Evolutionary conservation across 495 filamentous ascomycete genomes (phyloP).

Genomic region (Gamarada debralockiae): DNA sequence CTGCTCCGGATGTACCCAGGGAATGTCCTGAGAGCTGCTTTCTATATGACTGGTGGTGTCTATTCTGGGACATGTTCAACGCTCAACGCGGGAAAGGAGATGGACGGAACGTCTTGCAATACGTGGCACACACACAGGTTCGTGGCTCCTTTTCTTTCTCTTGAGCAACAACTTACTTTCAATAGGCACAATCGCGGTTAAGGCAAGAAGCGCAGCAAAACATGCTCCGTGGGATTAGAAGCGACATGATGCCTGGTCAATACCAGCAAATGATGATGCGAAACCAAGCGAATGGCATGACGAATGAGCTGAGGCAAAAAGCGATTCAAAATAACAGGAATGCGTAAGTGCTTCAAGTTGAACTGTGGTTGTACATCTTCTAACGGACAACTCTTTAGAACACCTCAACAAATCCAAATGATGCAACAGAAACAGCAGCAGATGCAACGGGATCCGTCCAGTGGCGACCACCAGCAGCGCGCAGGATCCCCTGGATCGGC

Average conservation of each 20-base stretch:
- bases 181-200: slow-evolving; percentile 61
- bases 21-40: slow-evolving; percentile 69
- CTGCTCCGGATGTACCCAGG: slow-evolving; percentile 62
- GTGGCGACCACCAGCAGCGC: slow-evolving; percentile 77
- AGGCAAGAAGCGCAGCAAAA: slow-evolving; percentile 63
- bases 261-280: slow-evolving; percentile 55
- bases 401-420: slow-evolving; percentile 65
- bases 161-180: slow-evolving; percentile 3
- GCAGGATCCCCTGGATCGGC: slow-evolving; percentile 76
- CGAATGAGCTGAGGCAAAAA: slow-evolving; percentile 61
- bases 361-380: no score
- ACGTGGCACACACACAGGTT: slow-evolving; percentile 82
- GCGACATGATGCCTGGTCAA: slow-evolving; percentile 39
- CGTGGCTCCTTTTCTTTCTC: slow-evolving; percentile 21
- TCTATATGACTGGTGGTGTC: slow-evolving; percentile 88
- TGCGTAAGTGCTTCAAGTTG: slow-evolving; percentile 46
- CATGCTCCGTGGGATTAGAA: slow-evolving; percentile 62
- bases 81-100: slow-evolving; percentile 57
- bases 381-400: no score
- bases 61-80: slow-evolving; percentile 94
- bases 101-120: slow-evolving; percentile 51
- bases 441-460: slow-evolving; percentile 83
- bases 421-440: slow-evolving; percentile 57
- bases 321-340: slow-evolving; percentile 76
- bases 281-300: slow-evolving; percentile 46